Evolutionary conservation across 805 yeast species (phyloP).

Genomic region (Wickerhamiella sorbophila): DNA sequence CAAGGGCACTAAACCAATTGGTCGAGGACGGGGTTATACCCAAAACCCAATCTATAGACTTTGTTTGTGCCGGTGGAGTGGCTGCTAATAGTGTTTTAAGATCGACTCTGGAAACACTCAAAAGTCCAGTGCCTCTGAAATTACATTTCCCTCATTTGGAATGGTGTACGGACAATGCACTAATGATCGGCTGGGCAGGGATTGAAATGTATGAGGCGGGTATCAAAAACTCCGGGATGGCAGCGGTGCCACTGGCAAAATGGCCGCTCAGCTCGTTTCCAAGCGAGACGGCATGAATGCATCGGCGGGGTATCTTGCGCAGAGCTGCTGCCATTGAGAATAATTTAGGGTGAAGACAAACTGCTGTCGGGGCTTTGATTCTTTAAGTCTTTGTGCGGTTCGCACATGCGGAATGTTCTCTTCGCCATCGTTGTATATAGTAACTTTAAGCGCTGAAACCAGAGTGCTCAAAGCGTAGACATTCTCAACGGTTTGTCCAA

Average conservation of each 20-base stretch:
- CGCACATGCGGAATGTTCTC: too few species aligned
- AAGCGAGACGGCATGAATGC: background rate
- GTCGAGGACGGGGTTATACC: conserved; percentile 2
- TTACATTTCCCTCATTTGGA: conserved; percentile 55
- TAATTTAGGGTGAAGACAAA: conserved; percentile 1
- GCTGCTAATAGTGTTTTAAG: conserved; percentile 45
- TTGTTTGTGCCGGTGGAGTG: conserved; percentile 91
- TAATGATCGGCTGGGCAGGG: conserved; percentile 97
- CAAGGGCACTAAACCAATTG: conserved; percentile 30
- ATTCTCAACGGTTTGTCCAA: conserved; percentile 69
- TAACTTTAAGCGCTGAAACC: conserved; percentile 54
- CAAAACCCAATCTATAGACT: conserved; percentile 27
- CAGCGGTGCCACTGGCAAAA: conserved; percentile 51
- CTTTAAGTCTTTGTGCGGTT: background rate
- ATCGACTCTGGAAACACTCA: conserved; percentile 16
- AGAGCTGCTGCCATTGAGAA: background rate
- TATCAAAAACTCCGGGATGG: conserved; percentile 33
- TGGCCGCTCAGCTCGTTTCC: conserved; percentile 51
- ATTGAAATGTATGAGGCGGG: conserved; percentile 62
- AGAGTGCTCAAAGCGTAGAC: conserved; percentile 71
- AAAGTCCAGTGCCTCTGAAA: conserved; percentile 8
- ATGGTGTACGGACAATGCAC: conserved; percentile 86
- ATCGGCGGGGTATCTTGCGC: conserved; percentile 1
- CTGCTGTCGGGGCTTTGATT: background rate
- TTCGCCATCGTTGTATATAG: conserved; percentile 37